phyloP scores from a whole-genome alignment of 1,284 basidiomycete genomes.

The Sporisorium exsertum region DNA sequence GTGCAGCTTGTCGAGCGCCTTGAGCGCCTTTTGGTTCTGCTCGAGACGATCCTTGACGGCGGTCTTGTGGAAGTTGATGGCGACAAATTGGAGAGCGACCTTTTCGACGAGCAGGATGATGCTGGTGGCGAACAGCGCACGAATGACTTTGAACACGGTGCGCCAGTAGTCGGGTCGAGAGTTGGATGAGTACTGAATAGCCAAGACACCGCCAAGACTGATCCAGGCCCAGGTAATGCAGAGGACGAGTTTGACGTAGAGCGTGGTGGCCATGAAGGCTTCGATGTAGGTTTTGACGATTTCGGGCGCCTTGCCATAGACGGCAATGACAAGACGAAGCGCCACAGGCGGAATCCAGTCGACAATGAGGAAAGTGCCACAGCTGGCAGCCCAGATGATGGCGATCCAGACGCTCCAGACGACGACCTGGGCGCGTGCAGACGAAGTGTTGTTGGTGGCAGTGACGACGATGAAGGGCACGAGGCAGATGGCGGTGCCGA shows the following conservation, averaged over 20 bases:
- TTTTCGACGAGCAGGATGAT: conserved; percentile 63
- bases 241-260: conserved; percentile 64
- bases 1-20: conserved; percentile 63
- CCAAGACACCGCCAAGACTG: conserved; percentile 60
- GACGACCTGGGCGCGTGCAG: conserved; percentile 52
- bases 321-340: conserved; percentile 55
- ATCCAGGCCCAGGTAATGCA: conserved; percentile 68
- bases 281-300: conserved; percentile 60
- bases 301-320: conserved; percentile 62
- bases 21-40: conserved; percentile 59
- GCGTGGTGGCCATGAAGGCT: conserved; percentile 56
- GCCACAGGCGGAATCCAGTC: conserved; percentile 56
- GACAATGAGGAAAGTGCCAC: conserved; percentile 62
- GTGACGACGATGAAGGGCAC: conserved; percentile 65
- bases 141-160: conserved; percentile 51
- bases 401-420: conserved; percentile 66
- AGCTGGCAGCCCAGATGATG: conserved; percentile 64
- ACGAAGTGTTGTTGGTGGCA: conserved; percentile 30
- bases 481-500: conserved; percentile 59
- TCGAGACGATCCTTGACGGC: conserved; percentile 64
- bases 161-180: conserved; percentile 55
- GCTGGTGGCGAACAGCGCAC: conserved; percentile 60
- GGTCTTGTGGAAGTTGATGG: conserved; percentile 67
- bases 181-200: conserved; percentile 39
- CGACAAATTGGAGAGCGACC: conserved; percentile 55